Evolutionary conservation across 2,329 filamentous ascomycete genomes (phyloP).

Genomic region (Microdochium bolleyi): DNA sequence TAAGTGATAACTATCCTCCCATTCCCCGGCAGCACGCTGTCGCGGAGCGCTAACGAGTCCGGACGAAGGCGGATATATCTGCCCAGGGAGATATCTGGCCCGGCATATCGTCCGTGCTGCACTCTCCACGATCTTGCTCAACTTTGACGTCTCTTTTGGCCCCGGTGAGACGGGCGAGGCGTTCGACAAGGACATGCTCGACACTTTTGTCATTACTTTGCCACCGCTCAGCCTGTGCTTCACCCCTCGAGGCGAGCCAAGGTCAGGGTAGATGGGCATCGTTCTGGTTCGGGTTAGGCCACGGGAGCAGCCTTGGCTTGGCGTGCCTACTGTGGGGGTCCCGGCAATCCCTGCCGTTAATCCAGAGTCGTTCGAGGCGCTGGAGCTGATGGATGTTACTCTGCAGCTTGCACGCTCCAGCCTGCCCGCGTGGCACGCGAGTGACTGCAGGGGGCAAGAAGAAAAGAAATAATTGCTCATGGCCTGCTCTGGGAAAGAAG

Average conservation of each 20-base stretch:
- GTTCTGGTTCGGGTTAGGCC: too few relatives aligned
- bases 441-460: too few relatives aligned
- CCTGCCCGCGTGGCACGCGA: too few relatives aligned
- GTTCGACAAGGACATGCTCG: constrained; percentile 10
- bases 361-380: too few relatives aligned
- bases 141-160: constrained; percentile 12
- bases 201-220: constrained; percentile 6
- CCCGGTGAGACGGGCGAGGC: constrained; percentile 10
- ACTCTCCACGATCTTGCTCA: constrained; percentile 6
- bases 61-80: constrained; percentile 6
- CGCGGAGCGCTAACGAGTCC: not conserved
- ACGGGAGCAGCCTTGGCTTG: too few relatives aligned
- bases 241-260: not conserved
- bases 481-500: too few relatives aligned
- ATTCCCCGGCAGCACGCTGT: not conserved
- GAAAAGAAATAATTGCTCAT: too few relatives aligned
- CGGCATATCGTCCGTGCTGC: constrained; percentile 10
- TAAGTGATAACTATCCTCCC: not conserved
- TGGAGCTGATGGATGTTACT: too few relatives aligned
- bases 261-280: not conserved
- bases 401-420: too few relatives aligned
- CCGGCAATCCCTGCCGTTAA: too few relatives aligned
- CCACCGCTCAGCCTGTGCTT: not conserved
- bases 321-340: too few relatives aligned
- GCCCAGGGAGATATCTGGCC: constrained; percentile 13